A percentile compares a stretch with the other conserved stretches of the same genome.
Evolutionary conservation across 139 green algal genomes (phyloP).

Genomic region (Micractinium conductrix): DNA sequence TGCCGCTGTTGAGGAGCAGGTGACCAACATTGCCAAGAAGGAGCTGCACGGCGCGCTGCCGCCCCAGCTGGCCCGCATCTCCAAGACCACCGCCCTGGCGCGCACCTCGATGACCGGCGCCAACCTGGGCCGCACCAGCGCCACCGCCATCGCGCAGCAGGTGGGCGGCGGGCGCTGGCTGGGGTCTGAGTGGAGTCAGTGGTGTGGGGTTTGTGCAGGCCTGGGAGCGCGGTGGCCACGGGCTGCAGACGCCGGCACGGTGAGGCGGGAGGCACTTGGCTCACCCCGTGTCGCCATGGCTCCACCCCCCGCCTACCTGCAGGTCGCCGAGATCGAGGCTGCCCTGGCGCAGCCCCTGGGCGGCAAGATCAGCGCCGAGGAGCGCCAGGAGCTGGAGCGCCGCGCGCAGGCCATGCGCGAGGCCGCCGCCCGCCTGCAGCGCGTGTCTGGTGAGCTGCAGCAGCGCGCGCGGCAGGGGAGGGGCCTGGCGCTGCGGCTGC

Average conservation of each 20-base stretch:
- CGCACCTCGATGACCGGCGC: constrained; percentile 30
- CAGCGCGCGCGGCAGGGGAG: no score
- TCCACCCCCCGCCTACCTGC: no score
- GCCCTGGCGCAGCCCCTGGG: constrained; percentile 29
- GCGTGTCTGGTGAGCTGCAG: no score
- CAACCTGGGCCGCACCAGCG: constrained; percentile 14
- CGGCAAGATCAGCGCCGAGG: constrained; percentile 16
- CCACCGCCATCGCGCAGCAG: constrained; percentile 20
- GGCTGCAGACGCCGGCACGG: no score
- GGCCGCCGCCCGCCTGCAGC: constrained; percentile 5
- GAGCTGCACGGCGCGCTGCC: constrained; percentile 31
- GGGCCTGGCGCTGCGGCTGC: no score
- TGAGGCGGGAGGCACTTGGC: no score
- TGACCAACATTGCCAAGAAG: constrained; percentile 6
- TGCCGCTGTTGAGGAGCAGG: constrained; percentile 34
- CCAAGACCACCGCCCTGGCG: constrained; percentile 29
- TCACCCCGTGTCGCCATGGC: no score
- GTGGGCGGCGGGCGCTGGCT: no score
- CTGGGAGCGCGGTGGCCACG: no score
- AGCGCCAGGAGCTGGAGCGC: constrained; percentile 25
- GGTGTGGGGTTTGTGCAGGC: no score
- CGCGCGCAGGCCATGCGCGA: constrained; percentile 9
- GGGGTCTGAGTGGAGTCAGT: no score
- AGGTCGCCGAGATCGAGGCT: constrained; percentile 11
- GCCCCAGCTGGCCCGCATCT: constrained; percentile 28